Conservation (phyloP, 768 basidiomycete genomes). For the Rhodotorula kratochvilovae region DNA sequence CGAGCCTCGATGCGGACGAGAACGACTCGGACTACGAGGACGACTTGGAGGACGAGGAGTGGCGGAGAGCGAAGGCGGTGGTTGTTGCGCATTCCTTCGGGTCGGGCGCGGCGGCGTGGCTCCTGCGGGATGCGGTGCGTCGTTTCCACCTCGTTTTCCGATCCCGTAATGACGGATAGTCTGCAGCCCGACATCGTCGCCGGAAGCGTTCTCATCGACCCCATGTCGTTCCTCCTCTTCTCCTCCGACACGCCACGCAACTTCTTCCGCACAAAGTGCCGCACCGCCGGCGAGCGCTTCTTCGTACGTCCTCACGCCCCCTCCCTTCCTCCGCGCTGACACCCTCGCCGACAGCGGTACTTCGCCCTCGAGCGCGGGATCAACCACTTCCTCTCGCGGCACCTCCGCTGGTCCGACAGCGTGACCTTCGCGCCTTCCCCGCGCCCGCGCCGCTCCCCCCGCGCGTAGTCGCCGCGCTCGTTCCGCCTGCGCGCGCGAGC, state of each 20-base stretch:
- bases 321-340: not conserved
- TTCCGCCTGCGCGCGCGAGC: constrained; percentile 3
- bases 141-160: too few species aligned
- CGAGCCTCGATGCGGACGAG: constrained; percentile 14
- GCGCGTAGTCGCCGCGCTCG: constrained; percentile 9
- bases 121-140: constrained; percentile 29
- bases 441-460: constrained; percentile 11
- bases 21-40: constrained; percentile 6
- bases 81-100: constrained; percentile 29
- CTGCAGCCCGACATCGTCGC: constrained; percentile 27
- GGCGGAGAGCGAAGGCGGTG: constrained; percentile 32
- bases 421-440: constrained; percentile 13
- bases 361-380: constrained; percentile 35
- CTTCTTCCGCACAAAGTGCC: constrained; percentile 30
- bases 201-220: constrained; percentile 32
- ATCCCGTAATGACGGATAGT: not conserved
- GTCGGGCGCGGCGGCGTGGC: constrained; percentile 21
- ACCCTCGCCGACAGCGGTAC: constrained; percentile 13
- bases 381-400: constrained; percentile 29
- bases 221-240: constrained; percentile 31
- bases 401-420: constrained; percentile 32
- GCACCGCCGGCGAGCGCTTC: constrained; percentile 31
- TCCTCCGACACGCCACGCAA: constrained; percentile 24
- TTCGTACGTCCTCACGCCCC: constrained; percentile 3
- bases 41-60: constrained; percentile 19